Conservation (phyloP, 345 rosid genomes). For the Geranium rotundifolium region DNA sequence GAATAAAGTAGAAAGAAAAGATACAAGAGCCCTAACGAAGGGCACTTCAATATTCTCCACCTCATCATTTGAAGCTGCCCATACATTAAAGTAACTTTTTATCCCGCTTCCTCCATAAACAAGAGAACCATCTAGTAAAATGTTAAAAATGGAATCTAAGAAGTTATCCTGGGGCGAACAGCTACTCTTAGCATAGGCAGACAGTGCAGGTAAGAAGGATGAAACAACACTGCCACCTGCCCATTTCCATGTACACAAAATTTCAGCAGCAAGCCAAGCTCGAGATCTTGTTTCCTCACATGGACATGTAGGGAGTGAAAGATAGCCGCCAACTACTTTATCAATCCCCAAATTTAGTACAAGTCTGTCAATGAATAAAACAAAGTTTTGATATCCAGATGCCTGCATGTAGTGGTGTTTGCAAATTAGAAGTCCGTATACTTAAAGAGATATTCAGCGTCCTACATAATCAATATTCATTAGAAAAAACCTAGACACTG, state of each 20-base stretch:
- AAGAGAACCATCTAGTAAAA: constrained; percentile 77
- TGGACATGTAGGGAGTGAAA: constrained; percentile 7
- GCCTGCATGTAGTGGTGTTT: constrained; percentile 28
- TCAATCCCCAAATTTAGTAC: constrained; percentile 48
- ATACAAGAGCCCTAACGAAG: constrained; percentile 70
- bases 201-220: constrained; percentile 62
- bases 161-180: constrained; percentile 22
- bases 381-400: constrained; percentile 43
- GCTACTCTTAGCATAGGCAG: constrained; percentile 39
- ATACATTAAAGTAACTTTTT: constrained; percentile 24
- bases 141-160: constrained; percentile 54
- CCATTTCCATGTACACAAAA: constrained; percentile 94
- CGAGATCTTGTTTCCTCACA: constrained; percentile 28
- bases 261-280: constrained; percentile 87
- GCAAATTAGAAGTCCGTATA: neutral
- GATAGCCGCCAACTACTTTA: constrained; percentile 32
- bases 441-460: neutral
- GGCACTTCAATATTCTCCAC: constrained; percentile 54
- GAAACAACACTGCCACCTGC: constrained; percentile 62
- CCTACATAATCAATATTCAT: neutral
- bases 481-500: neutral
- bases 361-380: constrained; percentile 60
- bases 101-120: constrained; percentile 37
- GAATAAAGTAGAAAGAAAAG: constrained; percentile 49
- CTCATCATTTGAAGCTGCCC: constrained; percentile 32